A percentile compares a stretch with the other conserved stretches of the same genome.
Conservation (phyloP, 106 monocot species). For the Platanthera zijinensis region DNA sequence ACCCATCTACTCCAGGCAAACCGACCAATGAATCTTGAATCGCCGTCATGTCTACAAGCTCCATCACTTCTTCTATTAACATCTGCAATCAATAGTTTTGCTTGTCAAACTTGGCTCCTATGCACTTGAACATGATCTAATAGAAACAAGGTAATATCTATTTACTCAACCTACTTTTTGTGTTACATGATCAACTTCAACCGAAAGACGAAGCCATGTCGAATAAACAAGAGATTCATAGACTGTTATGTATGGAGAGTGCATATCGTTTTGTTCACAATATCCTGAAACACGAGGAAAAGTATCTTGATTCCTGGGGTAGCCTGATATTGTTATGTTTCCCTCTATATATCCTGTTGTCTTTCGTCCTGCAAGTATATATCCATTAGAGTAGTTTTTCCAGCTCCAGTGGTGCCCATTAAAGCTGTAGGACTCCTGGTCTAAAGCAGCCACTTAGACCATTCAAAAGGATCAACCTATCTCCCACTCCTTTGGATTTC, state of each 20-base stretch:
- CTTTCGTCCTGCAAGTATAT: slow-evolving; percentile 45
- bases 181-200: slow-evolving; percentile 25
- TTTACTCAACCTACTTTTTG: slow-evolving; percentile 21
- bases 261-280: slow-evolving; percentile 55
- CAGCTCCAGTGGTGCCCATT: slow-evolving; percentile 53
- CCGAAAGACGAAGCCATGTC: slow-evolving; percentile 31
- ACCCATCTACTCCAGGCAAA: slow-evolving; percentile 39
- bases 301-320: slow-evolving; percentile 47
- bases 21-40: slow-evolving; percentile 28
- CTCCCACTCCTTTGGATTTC: slow-evolving; percentile 31
- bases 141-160: background rate
- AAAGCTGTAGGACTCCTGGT: slow-evolving; percentile 48
- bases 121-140: background rate
- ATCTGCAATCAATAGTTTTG: slow-evolving; percentile 4
- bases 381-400: slow-evolving; percentile 56
- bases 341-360: slow-evolving; percentile 47
- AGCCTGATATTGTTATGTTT: slow-evolving; percentile 32
- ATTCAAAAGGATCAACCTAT: slow-evolving; percentile 29
- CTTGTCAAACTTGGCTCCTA: background rate
- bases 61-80: slow-evolving; percentile 28
- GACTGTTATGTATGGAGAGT: slow-evolving; percentile 41
- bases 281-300: slow-evolving; percentile 52
- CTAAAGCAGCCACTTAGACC: slow-evolving; percentile 43
- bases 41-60: slow-evolving; percentile 23
- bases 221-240: slow-evolving; percentile 41